Conservation (phyloP, 2,329 filamentous ascomycete species). For the Podosphaera aphanis region DNA sequence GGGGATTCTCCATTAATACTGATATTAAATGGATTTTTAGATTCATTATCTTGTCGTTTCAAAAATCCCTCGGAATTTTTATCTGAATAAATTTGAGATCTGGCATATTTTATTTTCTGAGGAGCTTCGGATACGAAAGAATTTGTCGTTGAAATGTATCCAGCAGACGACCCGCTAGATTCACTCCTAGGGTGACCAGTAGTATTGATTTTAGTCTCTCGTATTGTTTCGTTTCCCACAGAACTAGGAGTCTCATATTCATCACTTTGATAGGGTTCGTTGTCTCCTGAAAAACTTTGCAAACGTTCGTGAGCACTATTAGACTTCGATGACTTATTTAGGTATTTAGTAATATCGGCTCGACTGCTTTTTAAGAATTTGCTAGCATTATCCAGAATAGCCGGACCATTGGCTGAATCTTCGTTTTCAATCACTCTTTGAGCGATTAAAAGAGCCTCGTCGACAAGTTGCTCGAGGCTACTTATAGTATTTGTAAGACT, state of each 20-base stretch:
- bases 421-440: conserved; percentile 14
- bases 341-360: conserved; percentile 3
- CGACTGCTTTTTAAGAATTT: conserved; percentile 9
- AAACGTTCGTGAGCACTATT: conserved; percentile 13
- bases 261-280: conserved; percentile 5
- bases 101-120: not conserved
- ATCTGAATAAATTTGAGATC: not conserved
- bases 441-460: conserved; percentile 18
- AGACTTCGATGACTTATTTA: conserved; percentile 6
- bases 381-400: conserved; percentile 8
- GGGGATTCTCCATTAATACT: not conserved
- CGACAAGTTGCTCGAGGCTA: conserved; percentile 16
- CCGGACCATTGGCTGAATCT: conserved; percentile 6
- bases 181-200: not conserved
- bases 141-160: conserved; percentile 5
- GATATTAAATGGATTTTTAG: not conserved
- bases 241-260: conserved; percentile 2
- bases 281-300: conserved; percentile 8
- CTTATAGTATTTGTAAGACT: conserved; percentile 16
- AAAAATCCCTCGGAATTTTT: not conserved
- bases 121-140: conserved; percentile 3
- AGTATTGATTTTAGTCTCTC: not conserved
- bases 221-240: not conserved
- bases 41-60: not conserved
- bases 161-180: conserved; percentile 5